Evolutionary conservation across 257 asterid genomes (phyloP).

Genomic region (Linderniella brevidens): DNA sequence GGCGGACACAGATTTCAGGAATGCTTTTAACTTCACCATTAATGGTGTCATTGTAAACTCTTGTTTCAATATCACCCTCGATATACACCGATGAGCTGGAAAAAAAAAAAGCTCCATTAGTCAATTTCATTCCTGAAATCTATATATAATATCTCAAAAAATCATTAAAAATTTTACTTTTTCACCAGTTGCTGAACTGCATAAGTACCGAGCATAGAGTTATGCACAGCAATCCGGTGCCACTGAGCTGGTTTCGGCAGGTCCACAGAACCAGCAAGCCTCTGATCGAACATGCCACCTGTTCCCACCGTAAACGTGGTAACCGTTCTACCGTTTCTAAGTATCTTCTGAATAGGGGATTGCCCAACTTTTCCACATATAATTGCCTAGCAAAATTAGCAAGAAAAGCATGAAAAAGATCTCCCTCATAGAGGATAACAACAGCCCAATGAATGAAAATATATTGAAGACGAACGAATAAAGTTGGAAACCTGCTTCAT

Average conservation of each 20-base stretch:
- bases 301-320: constrained; percentile 88
- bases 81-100: constrained; percentile 89
- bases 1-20: constrained; percentile 91
- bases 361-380: constrained; percentile 87
- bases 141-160: neutral
- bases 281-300: constrained; percentile 93
- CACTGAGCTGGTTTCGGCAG: constrained; percentile 85
- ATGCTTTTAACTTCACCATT: constrained; percentile 78
- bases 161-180: constrained; percentile 26
- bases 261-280: constrained; percentile 32
- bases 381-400: constrained; percentile 39
- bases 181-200: constrained; percentile 78
- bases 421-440: neutral
- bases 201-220: constrained; percentile 68
- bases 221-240: constrained; percentile 96
- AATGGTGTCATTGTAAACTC: constrained; percentile 92
- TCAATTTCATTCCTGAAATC: constrained; percentile 4
- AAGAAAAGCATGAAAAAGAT: neutral
- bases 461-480: no score
- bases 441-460: no score
- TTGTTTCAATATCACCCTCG: constrained; percentile 93
- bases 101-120: constrained; percentile 7
- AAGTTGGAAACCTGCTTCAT: no score
- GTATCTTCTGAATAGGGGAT: constrained; percentile 81
- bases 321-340: constrained; percentile 75